Evolutionary conservation across 192 early-diverging fungal genomes (phyloP).

Genomic region (Ambispora gerdemannii): DNA sequence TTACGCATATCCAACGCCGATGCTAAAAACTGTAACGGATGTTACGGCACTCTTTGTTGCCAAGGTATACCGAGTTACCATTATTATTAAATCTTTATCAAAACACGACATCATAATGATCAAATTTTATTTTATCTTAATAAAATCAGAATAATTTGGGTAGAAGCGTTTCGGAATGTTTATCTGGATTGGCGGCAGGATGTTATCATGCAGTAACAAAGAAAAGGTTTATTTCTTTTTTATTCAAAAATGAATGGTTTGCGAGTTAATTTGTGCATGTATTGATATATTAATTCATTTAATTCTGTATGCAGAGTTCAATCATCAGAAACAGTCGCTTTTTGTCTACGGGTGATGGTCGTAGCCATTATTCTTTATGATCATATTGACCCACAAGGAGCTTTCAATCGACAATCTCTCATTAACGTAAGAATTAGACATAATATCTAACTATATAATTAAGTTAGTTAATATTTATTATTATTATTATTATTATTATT

Average conservation of each 20-base stretch:
- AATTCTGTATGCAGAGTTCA: slow-evolving; percentile 42
- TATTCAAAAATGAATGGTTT: background rate
- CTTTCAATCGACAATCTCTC: slow-evolving; percentile 70
- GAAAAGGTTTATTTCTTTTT: too few relatives aligned
- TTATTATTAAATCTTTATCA: slow-evolving; percentile 24
- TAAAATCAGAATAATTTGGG: slow-evolving; percentile 39
- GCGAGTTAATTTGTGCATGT: background rate
- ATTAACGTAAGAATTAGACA: slow-evolving; percentile 68
- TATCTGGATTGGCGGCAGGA: slow-evolving; percentile 72
- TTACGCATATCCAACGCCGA: slow-evolving; percentile 92
- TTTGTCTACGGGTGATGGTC: slow-evolving; percentile 85
- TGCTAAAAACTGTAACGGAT: slow-evolving; percentile 86
- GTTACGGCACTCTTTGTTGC: slow-evolving; percentile 67
- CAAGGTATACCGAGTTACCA: slow-evolving; percentile 41
- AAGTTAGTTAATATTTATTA: background rate
- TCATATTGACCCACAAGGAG: slow-evolving; percentile 77
- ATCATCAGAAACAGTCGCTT: slow-evolving; percentile 60
- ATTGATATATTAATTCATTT: background rate
- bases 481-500: slow-evolving; percentile 1
- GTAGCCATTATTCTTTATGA: slow-evolving; percentile 89
- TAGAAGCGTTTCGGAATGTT: slow-evolving; percentile 62
- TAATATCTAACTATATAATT: background rate
- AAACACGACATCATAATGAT: background rate
- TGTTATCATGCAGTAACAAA: slow-evolving; percentile 80
- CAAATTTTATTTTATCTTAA: slow-evolving; percentile 5